These are phyloP conservation scores for Cercophora sp. DNA, from an alignment of 495 filamentous ascomycete species.

Conservation along the genomic window DNA sequence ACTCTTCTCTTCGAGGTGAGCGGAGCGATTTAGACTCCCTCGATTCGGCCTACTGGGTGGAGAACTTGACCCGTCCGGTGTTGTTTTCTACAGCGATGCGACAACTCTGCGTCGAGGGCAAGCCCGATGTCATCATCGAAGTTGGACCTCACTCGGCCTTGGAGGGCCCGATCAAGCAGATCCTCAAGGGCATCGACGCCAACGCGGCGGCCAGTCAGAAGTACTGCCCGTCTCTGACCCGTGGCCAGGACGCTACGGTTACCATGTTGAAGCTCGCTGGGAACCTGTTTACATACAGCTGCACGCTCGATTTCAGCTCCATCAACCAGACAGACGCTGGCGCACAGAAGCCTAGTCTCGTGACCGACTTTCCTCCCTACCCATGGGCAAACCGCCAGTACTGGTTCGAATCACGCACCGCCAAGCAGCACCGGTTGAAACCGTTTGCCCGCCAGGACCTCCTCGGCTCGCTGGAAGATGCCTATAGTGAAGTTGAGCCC, in stretches of 20 bases:
- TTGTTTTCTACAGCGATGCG: slow-evolving; percentile 32
- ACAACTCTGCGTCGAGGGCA: slow-evolving; percentile 7
- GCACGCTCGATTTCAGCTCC: too few species aligned
- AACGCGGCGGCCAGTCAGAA: slow-evolving; percentile 34
- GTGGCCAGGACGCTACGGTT: slow-evolving; percentile 39
- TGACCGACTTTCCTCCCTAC: too few species aligned
- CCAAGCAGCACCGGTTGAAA: too few species aligned
- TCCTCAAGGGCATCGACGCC: too few species aligned
- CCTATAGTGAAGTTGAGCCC: too few species aligned
- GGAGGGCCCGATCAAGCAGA: slow-evolving; percentile 43
- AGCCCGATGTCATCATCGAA: slow-evolving; percentile 40
- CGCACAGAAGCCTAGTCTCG: too few species aligned
- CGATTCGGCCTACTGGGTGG: slow-evolving; percentile 31
- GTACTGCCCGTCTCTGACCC: slow-evolving; percentile 39
- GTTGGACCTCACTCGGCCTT: slow-evolving; percentile 49
- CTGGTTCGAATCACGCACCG: too few species aligned
- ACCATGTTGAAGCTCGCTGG: slow-evolving; percentile 36
- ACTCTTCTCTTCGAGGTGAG: slow-evolving; percentile 13
- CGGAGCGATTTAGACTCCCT: slow-evolving; percentile 6
- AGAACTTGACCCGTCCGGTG: slow-evolving; percentile 41
- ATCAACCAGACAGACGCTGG: too few species aligned
- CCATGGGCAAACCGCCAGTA: too few species aligned
- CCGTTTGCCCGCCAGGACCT: too few species aligned
- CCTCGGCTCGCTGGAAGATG: too few species aligned
- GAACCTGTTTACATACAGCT: slow-evolving; percentile 37